phyloP scores from a whole-genome alignment of 129 eudicot species.

The Chrysanthemum seticuspe region DNA sequence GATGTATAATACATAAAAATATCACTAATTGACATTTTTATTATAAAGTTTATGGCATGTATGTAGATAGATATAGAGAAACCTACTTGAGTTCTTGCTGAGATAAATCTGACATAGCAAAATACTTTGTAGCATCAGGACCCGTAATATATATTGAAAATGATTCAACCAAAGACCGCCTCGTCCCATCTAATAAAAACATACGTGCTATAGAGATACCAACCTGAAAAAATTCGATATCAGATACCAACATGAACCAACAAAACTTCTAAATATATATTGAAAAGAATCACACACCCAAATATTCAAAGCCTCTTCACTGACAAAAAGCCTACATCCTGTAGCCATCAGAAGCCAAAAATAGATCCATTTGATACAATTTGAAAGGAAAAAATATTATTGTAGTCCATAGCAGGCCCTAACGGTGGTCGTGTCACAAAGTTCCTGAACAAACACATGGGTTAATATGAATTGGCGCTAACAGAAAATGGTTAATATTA shows the following conservation, averaged over 20 bases:
- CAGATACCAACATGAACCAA: not conserved
- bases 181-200: slow-evolving; percentile 73
- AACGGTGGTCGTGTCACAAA: too few relatives aligned
- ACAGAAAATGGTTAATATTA: too few relatives aligned
- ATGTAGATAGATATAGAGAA: not conserved
- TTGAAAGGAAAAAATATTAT: slow-evolving; percentile 1
- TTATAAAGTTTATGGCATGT: too few relatives aligned
- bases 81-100: slow-evolving; percentile 66
- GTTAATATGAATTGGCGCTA: too few relatives aligned
- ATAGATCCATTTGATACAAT: slow-evolving; percentile 74
- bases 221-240: slow-evolving; percentile 52
- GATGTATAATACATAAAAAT: too few relatives aligned
- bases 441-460: too few relatives aligned
- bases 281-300: slow-evolving; percentile 63
- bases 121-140: slow-evolving; percentile 72
- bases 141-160: slow-evolving; percentile 57
- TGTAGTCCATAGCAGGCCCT: not conserved
- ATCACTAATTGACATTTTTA: too few relatives aligned
- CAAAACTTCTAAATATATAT: not conserved
- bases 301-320: slow-evolving; percentile 97
- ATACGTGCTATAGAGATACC: slow-evolving; percentile 70
- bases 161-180: slow-evolving; percentile 75
- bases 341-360: slow-evolving; percentile 98
- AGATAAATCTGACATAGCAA: slow-evolving; percentile 67
- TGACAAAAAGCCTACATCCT: slow-evolving; percentile 87